Conservation (phyloP, 2,329 filamentous ascomycete genomes). For the Triangularia setosa region DNA sequence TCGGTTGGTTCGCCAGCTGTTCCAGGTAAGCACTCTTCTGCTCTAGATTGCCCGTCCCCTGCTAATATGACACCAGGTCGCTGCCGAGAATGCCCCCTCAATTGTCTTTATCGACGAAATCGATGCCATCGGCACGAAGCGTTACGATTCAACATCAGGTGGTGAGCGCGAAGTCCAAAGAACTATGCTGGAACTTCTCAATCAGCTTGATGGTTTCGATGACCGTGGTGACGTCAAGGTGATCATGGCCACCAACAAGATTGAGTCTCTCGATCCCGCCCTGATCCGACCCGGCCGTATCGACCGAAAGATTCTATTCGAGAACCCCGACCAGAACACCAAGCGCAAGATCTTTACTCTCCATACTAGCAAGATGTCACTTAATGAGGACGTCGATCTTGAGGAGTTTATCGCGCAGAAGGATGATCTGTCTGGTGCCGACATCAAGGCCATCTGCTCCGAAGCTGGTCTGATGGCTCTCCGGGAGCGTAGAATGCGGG, state of each 20-base stretch:
- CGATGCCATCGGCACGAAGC: conserved; percentile 97
- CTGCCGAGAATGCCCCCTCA: conserved; percentile 90
- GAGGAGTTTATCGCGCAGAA: conserved; percentile 99
- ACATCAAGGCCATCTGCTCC: conserved; percentile 98
- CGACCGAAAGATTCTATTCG: conserved; percentile 88
- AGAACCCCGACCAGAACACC: conserved; percentile 75
- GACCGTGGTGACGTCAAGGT: conserved; percentile 99
- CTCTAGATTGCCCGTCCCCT: conserved; percentile 15
- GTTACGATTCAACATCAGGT: conserved; percentile 94
- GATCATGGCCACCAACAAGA: conserved; percentile 99
- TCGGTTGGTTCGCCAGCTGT: conserved; percentile 89
- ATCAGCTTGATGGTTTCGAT: conserved; percentile 98
- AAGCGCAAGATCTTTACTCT: conserved; percentile 97
- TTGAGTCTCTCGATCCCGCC: conserved; percentile 92
- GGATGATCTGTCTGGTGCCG: conserved; percentile 92
- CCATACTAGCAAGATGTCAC: conserved; percentile 97
- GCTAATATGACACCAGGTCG: conserved; percentile 53
- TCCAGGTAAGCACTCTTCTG: conserved; percentile 56
- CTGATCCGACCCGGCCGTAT: conserved; percentile 96
- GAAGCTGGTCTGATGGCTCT: conserved; percentile 93
- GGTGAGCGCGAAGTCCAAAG: conserved; percentile 96
- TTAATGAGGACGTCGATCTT: conserved; percentile 93
- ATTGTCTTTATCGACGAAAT: conserved; percentile 99
- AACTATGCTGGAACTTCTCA: conserved; percentile 96
- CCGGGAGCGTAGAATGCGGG: conserved; percentile 91